Evolutionary conservation across 305 asterid species (phyloP).

Genomic region (Striga hermonthica): DNA sequence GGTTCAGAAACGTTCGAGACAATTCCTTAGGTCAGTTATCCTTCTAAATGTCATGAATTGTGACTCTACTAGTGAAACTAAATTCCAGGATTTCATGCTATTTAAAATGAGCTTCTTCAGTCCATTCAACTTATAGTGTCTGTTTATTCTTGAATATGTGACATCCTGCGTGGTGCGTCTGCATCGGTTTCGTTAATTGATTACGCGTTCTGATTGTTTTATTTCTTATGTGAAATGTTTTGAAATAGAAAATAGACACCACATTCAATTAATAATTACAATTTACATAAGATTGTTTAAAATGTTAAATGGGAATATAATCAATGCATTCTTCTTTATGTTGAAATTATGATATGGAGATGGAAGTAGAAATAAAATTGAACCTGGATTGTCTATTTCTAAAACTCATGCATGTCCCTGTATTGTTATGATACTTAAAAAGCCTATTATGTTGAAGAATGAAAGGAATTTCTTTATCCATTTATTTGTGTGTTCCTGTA

Average conservation of each 20-base stretch:
- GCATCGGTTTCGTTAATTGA: conserved; percentile 1
- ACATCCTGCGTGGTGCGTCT: not conserved
- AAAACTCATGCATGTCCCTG: not conserved
- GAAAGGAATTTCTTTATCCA: too few relatives aligned
- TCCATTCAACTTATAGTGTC: not conserved
- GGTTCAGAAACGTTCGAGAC: conserved; percentile 48
- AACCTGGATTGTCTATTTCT: not conserved
- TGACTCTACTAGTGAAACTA: conserved; percentile 19
- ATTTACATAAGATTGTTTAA: not conserved
- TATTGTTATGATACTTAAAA: not conserved
- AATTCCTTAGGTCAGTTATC: conserved; percentile 70
- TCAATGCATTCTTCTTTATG: not conserved
- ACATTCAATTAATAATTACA: not conserved
- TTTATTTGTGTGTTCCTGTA: not conserved
- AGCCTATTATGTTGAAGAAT: too few relatives aligned
- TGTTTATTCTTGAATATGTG: not conserved
- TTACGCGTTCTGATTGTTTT: not conserved
- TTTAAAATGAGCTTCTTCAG: not conserved
- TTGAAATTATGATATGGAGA: conserved; percentile 7
- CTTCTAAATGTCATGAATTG: conserved; percentile 15
- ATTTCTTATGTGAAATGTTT: not conserved
- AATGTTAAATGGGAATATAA: not conserved
- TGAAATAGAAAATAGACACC: not conserved
- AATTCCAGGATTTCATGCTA: conserved; percentile 2
- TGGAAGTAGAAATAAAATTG: not conserved